phyloP scores from a whole-genome alignment of 306 rosid species.

The Acacia acuminata region DNA sequence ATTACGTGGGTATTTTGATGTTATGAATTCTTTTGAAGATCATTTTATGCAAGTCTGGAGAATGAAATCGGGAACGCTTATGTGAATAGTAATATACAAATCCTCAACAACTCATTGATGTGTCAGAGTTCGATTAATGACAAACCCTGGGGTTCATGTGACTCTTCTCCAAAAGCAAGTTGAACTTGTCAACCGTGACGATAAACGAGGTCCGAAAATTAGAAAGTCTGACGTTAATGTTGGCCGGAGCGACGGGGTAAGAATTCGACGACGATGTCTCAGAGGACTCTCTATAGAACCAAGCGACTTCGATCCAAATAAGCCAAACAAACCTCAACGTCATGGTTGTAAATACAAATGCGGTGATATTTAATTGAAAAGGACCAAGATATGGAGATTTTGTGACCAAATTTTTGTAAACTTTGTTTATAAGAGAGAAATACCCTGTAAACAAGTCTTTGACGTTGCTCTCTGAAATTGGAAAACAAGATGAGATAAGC shows the following conservation, averaged over 20 bases:
- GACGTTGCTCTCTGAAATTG: not conserved
- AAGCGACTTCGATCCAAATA: slow-evolving; percentile 54
- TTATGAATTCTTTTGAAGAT: no score
- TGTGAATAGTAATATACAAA: slow-evolving; percentile 75
- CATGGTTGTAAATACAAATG: slow-evolving; percentile 57
- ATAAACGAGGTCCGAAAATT: slow-evolving; percentile 22
- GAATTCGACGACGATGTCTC: slow-evolving; percentile 55
- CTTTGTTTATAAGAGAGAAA: not conserved
- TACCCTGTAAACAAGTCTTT: not conserved
- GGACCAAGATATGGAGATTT: slow-evolving; percentile 33
- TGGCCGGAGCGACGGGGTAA: slow-evolving; percentile 42
- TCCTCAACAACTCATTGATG: slow-evolving; percentile 72
- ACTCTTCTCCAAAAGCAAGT: slow-evolving; percentile 28
- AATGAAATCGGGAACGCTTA: slow-evolving; percentile 37
- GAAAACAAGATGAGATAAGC: not conserved
- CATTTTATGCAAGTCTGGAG: not conserved
- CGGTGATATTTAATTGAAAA: slow-evolving; percentile 6
- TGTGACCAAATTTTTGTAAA: slow-evolving; percentile 9
- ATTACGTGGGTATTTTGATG: no score
- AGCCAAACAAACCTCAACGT: slow-evolving; percentile 52
- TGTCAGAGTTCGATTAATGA: slow-evolving; percentile 54
- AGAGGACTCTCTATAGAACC: slow-evolving; percentile 60
- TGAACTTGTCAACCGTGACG: slow-evolving; percentile 20
- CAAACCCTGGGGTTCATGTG: slow-evolving; percentile 66
- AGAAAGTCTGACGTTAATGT: slow-evolving; percentile 41